These are phyloP conservation scores for Trichomonas gallinae DNA, from an alignment of 208 protist species.

Conservation along the genomic window DNA sequence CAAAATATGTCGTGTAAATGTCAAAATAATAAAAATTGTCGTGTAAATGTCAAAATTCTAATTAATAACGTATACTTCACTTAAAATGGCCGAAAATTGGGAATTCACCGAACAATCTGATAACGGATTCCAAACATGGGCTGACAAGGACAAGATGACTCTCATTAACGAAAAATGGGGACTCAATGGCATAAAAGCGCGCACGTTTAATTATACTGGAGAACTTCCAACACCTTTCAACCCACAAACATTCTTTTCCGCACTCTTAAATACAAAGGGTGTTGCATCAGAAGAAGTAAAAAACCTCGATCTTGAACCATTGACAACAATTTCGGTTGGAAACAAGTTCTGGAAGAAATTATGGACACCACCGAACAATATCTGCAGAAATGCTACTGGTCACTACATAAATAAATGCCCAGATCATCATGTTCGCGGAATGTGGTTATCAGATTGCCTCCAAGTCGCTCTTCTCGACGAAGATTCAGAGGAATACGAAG, in stretches of 20 bases:
- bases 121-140: not conserved
- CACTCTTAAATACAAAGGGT: not conserved
- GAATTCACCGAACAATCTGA: not conserved
- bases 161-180: not conserved
- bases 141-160: not conserved
- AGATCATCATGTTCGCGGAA: not conserved
- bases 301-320: not conserved
- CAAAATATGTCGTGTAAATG: too few relatives aligned
- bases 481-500: conserved; percentile 18
- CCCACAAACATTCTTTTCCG: not conserved
- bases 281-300: not conserved
- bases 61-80: not conserved
- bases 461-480: not conserved
- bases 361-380: not conserved
- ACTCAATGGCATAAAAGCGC: not conserved
- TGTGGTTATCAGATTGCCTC: not conserved
- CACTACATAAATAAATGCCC: not conserved
- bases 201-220: not conserved
- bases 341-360: not conserved
- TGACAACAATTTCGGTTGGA: not conserved
- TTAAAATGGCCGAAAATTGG: not conserved
- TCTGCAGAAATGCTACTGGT: not conserved
- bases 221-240: not conserved
- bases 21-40: too few relatives aligned
- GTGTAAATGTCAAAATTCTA: not conserved